These are phyloP conservation scores for Schizopora paradoxa DNA, from an alignment of 1,284 basidiomycete genomes.

Conservation along the genomic window DNA sequence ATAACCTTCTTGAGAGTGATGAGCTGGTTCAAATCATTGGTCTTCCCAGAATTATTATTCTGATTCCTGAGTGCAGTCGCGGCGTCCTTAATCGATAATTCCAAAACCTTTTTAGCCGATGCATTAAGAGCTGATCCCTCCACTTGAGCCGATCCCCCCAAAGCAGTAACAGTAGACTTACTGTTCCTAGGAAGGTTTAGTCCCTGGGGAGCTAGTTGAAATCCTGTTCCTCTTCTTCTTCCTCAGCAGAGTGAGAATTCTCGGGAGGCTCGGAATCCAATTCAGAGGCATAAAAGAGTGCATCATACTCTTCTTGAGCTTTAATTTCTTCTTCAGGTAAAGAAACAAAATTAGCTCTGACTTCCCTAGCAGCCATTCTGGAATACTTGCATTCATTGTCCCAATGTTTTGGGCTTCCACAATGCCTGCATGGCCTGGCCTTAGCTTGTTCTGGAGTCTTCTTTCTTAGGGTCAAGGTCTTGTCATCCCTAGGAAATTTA, in stretches of 20 bases:
- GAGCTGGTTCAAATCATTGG: conserved; percentile 11
- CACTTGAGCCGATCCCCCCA: not conserved
- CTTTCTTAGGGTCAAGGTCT: conserved; percentile 18
- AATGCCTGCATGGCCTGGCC: conserved; percentile 24
- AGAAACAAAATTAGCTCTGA: conserved; percentile 19
- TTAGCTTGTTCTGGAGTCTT: conserved; percentile 27
- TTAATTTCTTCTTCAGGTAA: conserved; percentile 18
- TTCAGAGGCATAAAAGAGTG: conserved; percentile 16
- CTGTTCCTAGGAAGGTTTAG: not conserved
- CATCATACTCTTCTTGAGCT: conserved; percentile 23
- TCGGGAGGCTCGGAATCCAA: not conserved
- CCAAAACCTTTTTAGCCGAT: not conserved
- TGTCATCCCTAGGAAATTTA: conserved; percentile 19
- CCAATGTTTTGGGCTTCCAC: conserved; percentile 25
- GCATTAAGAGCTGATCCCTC: not conserved
- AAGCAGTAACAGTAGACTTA: not conserved
- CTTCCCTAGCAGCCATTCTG: conserved; percentile 16
- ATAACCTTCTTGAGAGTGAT: conserved; percentile 20
- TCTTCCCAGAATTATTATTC: not conserved
- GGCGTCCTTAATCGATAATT: not conserved
- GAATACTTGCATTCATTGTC: conserved; percentile 25
- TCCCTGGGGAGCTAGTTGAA: conserved; percentile 17
- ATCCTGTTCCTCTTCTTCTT: conserved; percentile 5
- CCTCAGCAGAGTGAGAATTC: not conserved
- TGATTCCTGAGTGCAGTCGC: not conserved